Percentiles rank a stretch among this genome's conserved stretches.
phyloP scores from a whole-genome alignment of 805 yeast species.

The Candida insectorum region DNA sequence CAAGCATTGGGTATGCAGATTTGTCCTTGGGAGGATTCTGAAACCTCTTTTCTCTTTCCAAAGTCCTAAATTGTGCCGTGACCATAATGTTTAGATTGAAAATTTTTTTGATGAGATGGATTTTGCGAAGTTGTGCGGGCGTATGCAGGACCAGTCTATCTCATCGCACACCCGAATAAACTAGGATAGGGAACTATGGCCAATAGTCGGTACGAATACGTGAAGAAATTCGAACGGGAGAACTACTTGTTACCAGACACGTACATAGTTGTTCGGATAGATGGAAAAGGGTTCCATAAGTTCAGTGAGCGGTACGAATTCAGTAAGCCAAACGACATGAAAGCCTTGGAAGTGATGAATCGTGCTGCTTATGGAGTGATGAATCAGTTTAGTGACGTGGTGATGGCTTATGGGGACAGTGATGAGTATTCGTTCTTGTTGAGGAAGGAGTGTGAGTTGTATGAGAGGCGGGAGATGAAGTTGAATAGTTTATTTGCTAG shows the following conservation, averaged over 20 bases:
- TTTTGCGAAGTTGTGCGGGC: background rate
- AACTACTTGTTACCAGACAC: slow-evolving; percentile 72
- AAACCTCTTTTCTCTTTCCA: slow-evolving; percentile 84
- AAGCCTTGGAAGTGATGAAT: slow-evolving; percentile 81
- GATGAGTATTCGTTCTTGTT: slow-evolving; percentile 90
- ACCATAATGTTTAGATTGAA: slow-evolving; percentile 15
- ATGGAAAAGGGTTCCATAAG: slow-evolving; percentile 92
- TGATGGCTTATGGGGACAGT: slow-evolving; percentile 89
- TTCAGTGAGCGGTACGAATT: slow-evolving; percentile 73
- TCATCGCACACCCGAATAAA: slow-evolving; percentile 1
- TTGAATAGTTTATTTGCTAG: slow-evolving; percentile 79
- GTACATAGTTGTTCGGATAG: slow-evolving; percentile 79
- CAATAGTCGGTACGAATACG: slow-evolving; percentile 85
- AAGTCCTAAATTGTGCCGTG: slow-evolving; percentile 69
- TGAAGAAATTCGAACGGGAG: slow-evolving; percentile 74
- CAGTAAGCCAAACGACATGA: slow-evolving; percentile 79
- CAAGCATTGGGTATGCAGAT: slow-evolving; percentile 74
- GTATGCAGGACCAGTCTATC: slow-evolving; percentile 9
- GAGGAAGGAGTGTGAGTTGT: slow-evolving; percentile 58
- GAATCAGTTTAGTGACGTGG: slow-evolving; percentile 63
- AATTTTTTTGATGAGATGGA: slow-evolving; percentile 10
- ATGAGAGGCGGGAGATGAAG: slow-evolving; percentile 81
- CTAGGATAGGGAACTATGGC: slow-evolving; percentile 53
- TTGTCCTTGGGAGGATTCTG: slow-evolving; percentile 86
- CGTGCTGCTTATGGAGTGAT: slow-evolving; percentile 67